Evolutionary conservation across 2,329 filamentous ascomycete species (phyloP), one percentile per base, ranked within the genome.

Genomic region (Aureobasidium sp.): DNA sequence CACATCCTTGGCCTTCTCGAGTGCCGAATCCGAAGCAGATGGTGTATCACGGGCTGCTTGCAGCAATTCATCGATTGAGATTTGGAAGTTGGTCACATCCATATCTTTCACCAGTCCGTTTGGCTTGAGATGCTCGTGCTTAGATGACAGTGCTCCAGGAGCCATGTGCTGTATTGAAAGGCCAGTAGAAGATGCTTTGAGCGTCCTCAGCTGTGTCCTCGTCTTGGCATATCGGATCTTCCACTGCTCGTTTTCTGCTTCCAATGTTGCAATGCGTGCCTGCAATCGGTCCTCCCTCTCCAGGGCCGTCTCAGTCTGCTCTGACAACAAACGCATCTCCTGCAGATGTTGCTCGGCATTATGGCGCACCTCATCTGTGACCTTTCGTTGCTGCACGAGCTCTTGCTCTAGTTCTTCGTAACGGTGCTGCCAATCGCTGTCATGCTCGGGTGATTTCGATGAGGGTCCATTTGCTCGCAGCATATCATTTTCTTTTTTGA

Each of bases 1-100:
- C 32, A 97, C 91, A 61, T 83, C 79, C 74, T 96, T 96, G 86
- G 97, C 93, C 68, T 88, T 85, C 48, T 94, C 88, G 53, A 95
- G 86, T 37, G 94, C 87, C 66, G 84, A 84, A 12, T 60, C 17
- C 8, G 34, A 36, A 50, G 87, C 83, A 0, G 91, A 85, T 59
- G 88, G 84, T n/a, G 88, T 84, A 37, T 82, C 81, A 55, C 92
- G 86, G 20, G 92, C 91, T 44, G 82, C 84, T 66, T 87, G 87
- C 39, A 99, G 81, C 43, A 97, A 81, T 69, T 97, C 93, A 71
- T 99, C 93, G 65, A 99, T 89, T 26, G 92, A 85, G 64, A 97
- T 87, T 74, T 99, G 94, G 78, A 96, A 97, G 71, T 90, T 92
- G 56, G 93, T 97, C 67, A 99, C 86, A 72, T 97, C 89, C 13